These are phyloP conservation scores for Myriosclerotinia curreyana DNA, from an alignment of 2,329 filamentous ascomycete genomes.

Conservation along the genomic window DNA sequence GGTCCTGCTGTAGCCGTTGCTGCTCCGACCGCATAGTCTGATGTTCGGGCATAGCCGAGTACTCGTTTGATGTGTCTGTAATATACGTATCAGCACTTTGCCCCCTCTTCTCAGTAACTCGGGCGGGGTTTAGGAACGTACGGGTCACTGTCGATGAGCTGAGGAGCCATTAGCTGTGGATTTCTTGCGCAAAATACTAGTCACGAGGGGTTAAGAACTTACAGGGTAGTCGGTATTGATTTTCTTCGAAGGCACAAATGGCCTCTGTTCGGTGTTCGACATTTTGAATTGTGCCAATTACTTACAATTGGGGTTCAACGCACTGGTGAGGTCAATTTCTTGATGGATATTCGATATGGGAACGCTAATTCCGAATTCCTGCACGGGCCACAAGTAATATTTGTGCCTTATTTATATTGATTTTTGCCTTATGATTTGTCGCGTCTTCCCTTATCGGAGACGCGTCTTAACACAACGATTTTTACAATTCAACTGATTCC, in stretches of 20 bases:
- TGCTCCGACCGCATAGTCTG: constrained; percentile 74
- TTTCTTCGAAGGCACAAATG: constrained; percentile 72
- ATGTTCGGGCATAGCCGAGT: constrained; percentile 77
- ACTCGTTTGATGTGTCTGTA: constrained; percentile 86
- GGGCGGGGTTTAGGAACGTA: constrained; percentile 49
- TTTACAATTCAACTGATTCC: not conserved
- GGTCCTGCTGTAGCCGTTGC: constrained; percentile 70
- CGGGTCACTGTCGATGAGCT: constrained; percentile 99
- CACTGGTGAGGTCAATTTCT: constrained; percentile 19
- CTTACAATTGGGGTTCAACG: constrained; percentile 24
- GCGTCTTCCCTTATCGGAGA: constrained; percentile 17
- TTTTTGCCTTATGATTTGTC: constrained; percentile 15
- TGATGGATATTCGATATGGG: constrained; percentile 23
- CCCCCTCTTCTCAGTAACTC: not conserved
- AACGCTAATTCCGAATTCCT: constrained; percentile 15
- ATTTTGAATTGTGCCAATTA: constrained; percentile 39
- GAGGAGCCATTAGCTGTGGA: constrained; percentile 40
- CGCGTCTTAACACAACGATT: constrained; percentile 4
- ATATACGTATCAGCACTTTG: constrained; percentile 34
- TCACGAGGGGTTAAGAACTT: constrained; percentile 42
- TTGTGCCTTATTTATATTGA: constrained; percentile 19
- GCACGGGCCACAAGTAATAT: constrained; percentile 11
- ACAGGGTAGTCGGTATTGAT: constrained; percentile 85
- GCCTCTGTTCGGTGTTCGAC: constrained; percentile 41
- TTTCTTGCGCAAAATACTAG: constrained; percentile 3